phyloP scores from a whole-genome alignment of 208 protist species.

The Leishmania amazonensis region DNA sequence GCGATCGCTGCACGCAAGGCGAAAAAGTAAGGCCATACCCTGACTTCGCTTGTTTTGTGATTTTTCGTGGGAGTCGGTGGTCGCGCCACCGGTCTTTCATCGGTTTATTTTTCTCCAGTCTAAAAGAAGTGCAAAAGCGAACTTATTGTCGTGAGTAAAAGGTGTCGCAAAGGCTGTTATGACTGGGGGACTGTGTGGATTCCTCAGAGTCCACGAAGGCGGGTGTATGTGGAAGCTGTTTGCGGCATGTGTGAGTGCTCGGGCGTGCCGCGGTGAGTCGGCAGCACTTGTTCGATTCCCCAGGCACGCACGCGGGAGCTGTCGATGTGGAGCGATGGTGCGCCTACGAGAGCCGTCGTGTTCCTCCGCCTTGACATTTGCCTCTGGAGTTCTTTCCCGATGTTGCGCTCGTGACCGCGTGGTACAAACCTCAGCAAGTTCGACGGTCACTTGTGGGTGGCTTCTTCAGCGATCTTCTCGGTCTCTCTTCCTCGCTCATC shows the following conservation, averaged over 20 bases:
- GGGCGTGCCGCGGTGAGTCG: not conserved
- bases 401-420: not conserved
- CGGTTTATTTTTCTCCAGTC: not conserved
- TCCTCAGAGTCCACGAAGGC: not conserved
- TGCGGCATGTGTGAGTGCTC: not conserved
- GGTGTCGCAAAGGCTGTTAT: not conserved
- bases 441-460: not conserved
- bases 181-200: not conserved
- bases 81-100: not conserved
- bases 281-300: too few relatives aligned
- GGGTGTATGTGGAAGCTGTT: not conserved
- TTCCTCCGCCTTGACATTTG: not conserved
- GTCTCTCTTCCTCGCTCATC: not conserved
- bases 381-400: not conserved
- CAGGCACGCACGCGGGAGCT: not conserved
- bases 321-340: not conserved
- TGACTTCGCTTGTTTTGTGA: slow-evolving; percentile 16
- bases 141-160: not conserved
- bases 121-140: slow-evolving; percentile 2
- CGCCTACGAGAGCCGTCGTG: not conserved
- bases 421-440: not conserved
- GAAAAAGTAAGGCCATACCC: slow-evolving; percentile 39
- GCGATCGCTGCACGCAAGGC: slow-evolving; percentile 73
- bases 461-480: not conserved
- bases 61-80: not conserved